Evolutionary conservation across 2,329 filamentous ascomycete genomes (phyloP), one percentile per base, ranked within the genome.

Genomic region (Zymoseptoria brevis): DNA sequence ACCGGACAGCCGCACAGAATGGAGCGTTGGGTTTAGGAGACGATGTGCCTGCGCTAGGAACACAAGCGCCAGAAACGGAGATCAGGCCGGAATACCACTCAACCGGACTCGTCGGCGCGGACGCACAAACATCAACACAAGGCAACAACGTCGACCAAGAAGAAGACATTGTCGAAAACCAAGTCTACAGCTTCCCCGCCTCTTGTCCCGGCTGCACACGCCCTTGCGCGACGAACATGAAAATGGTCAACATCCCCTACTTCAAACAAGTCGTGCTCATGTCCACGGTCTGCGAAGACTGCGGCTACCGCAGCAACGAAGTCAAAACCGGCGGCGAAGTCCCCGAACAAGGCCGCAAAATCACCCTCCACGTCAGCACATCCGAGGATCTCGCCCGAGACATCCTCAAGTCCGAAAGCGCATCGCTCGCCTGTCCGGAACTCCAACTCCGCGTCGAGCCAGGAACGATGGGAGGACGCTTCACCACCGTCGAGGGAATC

Each of bases 221-320:
- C 75, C 78, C 85, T 4, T 96, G 92, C 76, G 85, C 86, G 3
- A 96, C 95, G 8, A 92, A 96, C 75, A 96, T 96, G 90, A 96
- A 96, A 80, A 96, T 96, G 87, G 90, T 97, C 59, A 90, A 96
- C 69, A 96, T 99, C 63, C 94, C 94, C 0, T 88, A 96, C 77
- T 99, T 99, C 79, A 96, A 96, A 77, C 90, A 97, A 72, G 94
- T 99, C 2, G 87, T 96, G 49, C 81, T 99, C 68, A 97, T 96
- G 89, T 92, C 87, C 67, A 97, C 93, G 1, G 87, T 90, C 26
- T 99, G 94, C 76, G 87, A 93, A 26, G 82, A 87, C 74, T 99
- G 94, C 73, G 93, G 93, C 59, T 74, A 97, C 79, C 87, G 90
- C 63, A 94, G 88, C 67, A 97, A 96, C 75, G 94, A 99, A 74